Percentiles rank a stretch among this genome's conserved stretches.
These are phyloP conservation scores for Ambrosiella beaveri DNA, from an alignment of 2,329 filamentous ascomycete genomes.

Conservation along the genomic window DNA sequence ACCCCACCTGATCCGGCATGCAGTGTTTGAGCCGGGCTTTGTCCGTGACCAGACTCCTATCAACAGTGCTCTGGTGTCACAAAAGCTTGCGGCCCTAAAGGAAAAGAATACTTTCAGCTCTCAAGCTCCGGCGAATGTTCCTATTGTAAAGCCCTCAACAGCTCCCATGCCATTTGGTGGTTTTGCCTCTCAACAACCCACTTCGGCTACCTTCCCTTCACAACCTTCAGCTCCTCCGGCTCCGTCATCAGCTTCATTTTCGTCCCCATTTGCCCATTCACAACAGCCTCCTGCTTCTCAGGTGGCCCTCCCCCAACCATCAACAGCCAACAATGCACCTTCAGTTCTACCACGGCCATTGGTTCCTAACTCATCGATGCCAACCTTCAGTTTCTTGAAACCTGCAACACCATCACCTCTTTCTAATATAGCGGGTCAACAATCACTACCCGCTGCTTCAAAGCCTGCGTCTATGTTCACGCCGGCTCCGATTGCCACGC, in stretches of 20 bases:
- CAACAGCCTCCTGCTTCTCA: neutral
- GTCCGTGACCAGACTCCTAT: neutral
- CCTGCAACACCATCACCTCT: neutral
- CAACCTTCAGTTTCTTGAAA: neutral
- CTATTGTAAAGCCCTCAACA: neutral
- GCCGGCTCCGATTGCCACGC: neutral
- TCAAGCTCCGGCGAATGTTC: neutral
- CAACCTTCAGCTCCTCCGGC: neutral
- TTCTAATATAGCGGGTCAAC: neutral
- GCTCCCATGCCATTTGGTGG: neutral
- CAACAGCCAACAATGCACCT: neutral
- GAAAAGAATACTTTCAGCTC: neutral
- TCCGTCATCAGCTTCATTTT: neutral
- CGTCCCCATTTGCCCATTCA: neutral
- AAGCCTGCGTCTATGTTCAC: neutral
- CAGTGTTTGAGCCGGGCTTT: conserved; percentile 28
- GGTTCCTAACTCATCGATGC: neutral
- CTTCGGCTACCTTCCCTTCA: neutral
- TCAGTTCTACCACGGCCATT: neutral
- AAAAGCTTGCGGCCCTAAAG: neutral
- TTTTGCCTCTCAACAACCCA: neutral
- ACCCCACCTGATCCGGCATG: conserved; percentile 37
- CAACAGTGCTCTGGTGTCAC: neutral
- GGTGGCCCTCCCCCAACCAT: neutral
- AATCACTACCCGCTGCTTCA: neutral